Evolutionary conservation across 805 yeast species (phyloP), one percentile per base, ranked within the genome.

Genomic region (Saccharomycodes ludwigii): DNA sequence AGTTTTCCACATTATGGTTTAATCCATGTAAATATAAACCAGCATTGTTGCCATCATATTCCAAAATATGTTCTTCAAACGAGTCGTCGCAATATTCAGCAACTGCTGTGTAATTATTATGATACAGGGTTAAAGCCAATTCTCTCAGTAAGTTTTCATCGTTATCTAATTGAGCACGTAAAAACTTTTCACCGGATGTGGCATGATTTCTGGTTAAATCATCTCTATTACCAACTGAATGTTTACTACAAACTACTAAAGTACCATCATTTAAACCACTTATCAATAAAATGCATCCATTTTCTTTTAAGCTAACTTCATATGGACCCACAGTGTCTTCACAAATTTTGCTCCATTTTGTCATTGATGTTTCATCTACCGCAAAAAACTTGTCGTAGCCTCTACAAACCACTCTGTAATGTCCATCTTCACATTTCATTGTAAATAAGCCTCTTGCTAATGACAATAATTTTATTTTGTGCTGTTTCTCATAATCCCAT

Each of bases 301-400:
- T 91, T 35, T 93, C 93, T 50, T 91, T 91, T 22, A 77, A 62
- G 0, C 95, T 75, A 2, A 85, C 69, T 13, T 68, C 70, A 51
- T 78, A 91, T 0, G 96, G 95, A 0, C 95, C 95, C 4, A 24
- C 20, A 0, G 91, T 76, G 20, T 61, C 43, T 1, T 41, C 29
- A n/a, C 46, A 42, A 4, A 85, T 48, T 42, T 50, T 46, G 0
- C 54, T 56, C 61, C 73, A 63, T 36, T 61, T 66, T 0, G 94
- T 77, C 5, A 40, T 40, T 0, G 56, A 40, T 2, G 68, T 63
- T 50, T 91, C 98, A 39, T 64, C 70, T 3, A 84, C 61, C 48
- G 81, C 88, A 67, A 84, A 91, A 54, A 91, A 91, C 56, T 91
- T 91, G 54, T 91, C 91, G 51, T 91, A 91, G 0, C 99, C 98